These are phyloP conservation scores for sorghum (Sorghum bicolor) DNA, from an alignment of 176 grass and related monocot genomes.

Conservation along the genomic window DNA sequence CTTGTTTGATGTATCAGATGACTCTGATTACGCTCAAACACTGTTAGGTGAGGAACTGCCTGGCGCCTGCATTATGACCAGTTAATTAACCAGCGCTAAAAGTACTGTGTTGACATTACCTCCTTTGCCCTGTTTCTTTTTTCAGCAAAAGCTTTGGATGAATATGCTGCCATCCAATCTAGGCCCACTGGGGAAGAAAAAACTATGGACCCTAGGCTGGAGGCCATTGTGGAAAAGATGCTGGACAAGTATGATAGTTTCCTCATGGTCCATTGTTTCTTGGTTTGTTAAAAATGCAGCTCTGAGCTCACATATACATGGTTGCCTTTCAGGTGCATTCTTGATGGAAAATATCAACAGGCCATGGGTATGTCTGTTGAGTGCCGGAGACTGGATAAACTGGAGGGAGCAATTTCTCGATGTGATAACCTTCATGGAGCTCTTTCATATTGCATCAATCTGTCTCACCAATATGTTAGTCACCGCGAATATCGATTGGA, in stretches of 20 bases:
- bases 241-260: conserved; percentile 55
- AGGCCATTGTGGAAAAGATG: conserved; percentile 80
- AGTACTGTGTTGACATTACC: conserved; percentile 5
- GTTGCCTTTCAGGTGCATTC: conserved; percentile 57
- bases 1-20: conserved; percentile 78
- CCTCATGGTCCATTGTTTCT: conserved; percentile 6
- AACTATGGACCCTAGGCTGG: conserved; percentile 65
- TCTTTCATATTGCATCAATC: conserved; percentile 82
- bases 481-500: conserved; percentile 76
- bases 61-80: not conserved
- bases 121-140: conserved; percentile 22
- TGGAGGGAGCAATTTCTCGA: conserved; percentile 62
- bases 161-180: conserved; percentile 64
- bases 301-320: not conserved
- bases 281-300: not conserved
- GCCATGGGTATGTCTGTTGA: conserved; percentile 90
- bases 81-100: not conserved
- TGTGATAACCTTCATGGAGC: conserved; percentile 71
- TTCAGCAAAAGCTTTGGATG: conserved; percentile 85
- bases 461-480: conserved; percentile 77
- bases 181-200: conserved; percentile 44
- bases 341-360: conserved; percentile 78
- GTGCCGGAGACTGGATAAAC: conserved; percentile 80
- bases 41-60: conserved; percentile 45
- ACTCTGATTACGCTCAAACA: conserved; percentile 69